phyloP scores from a whole-genome alignment of 352 stramenopile species.

The Phytophthora megakarya region DNA sequence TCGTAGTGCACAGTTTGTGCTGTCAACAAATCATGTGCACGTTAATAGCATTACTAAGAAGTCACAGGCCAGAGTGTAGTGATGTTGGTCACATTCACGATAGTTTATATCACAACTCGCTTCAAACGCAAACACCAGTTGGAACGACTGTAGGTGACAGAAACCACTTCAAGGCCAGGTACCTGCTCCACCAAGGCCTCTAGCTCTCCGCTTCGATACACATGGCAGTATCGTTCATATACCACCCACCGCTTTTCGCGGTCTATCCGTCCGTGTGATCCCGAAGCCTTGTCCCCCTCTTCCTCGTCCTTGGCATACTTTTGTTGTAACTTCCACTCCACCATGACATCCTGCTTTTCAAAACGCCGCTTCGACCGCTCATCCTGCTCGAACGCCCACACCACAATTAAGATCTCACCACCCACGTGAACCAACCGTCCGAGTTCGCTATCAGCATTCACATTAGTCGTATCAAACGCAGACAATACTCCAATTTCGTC shows the following conservation, averaged over 20 bases:
- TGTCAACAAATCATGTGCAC: too few relatives aligned
- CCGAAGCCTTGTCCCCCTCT: background rate
- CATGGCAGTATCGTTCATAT: constrained; percentile 85
- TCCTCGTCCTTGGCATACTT: constrained; percentile 55
- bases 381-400: constrained; percentile 87
- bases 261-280: constrained; percentile 47
- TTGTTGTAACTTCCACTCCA: constrained; percentile 88
- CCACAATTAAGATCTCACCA: constrained; percentile 64
- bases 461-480: background rate
- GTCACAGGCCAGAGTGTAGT: background rate
- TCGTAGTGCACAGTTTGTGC: too few relatives aligned
- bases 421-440: constrained; percentile 66
- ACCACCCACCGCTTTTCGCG: constrained; percentile 71
- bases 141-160: constrained; percentile 75
- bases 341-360: constrained; percentile 80
- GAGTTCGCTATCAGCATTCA: constrained; percentile 52
- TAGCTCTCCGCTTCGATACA: constrained; percentile 75
- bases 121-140: constrained; percentile 77
- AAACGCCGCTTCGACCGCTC: constrained; percentile 77
- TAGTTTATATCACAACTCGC: constrained; percentile 23
- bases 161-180: constrained; percentile 54
- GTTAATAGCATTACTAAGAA: too few relatives aligned
- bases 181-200: constrained; percentile 66
- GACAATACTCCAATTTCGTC: background rate
- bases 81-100: background rate